Percentiles rank a stretch among this genome's conserved stretches.
These are phyloP conservation scores for Venturia nashicola DNA, from an alignment of 2,329 filamentous ascomycete species.

Conservation along the genomic window DNA sequence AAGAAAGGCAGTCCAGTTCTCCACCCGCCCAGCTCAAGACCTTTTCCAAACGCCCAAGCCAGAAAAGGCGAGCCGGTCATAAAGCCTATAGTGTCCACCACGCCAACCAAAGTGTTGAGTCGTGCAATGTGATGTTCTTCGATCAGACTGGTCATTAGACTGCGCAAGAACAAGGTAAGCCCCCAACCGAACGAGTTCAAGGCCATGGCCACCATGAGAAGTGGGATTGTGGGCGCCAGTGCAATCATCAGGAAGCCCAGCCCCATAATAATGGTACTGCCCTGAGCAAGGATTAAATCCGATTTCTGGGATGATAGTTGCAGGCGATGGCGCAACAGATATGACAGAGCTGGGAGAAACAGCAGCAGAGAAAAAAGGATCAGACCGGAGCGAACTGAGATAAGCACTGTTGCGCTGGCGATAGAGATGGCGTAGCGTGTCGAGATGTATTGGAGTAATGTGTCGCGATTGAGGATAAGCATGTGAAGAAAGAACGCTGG, in stretches of 20 bases:
- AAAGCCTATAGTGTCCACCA: conserved; percentile 38
- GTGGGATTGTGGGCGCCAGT: conserved; percentile 17
- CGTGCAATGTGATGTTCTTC: conserved; percentile 42
- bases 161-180: conserved; percentile 32
- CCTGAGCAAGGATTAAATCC: conserved; percentile 21
- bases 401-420: conserved; percentile 19
- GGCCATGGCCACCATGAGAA: conserved; percentile 27
- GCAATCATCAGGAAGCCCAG: conserved; percentile 20
- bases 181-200: conserved; percentile 36
- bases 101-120: conserved; percentile 40
- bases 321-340: conserved; percentile 13
- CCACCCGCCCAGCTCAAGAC: conserved; percentile 6
- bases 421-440: conserved; percentile 38
- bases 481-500: conserved; percentile 18
- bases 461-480: conserved; percentile 15
- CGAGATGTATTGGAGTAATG: conserved; percentile 41
- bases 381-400: conserved; percentile 19
- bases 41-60: conserved; percentile 34
- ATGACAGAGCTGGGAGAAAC: conserved; percentile 19
- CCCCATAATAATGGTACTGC: conserved; percentile 16
- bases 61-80: conserved; percentile 36
- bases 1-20: conserved; percentile 8
- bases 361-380: conserved; percentile 19
- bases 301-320: conserved; percentile 15
- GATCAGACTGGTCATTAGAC: conserved; percentile 41